These are phyloP conservation scores for Hymenochaete sp. DNA, from an alignment of 1,284 basidiomycete species.

Conservation along the genomic window DNA sequence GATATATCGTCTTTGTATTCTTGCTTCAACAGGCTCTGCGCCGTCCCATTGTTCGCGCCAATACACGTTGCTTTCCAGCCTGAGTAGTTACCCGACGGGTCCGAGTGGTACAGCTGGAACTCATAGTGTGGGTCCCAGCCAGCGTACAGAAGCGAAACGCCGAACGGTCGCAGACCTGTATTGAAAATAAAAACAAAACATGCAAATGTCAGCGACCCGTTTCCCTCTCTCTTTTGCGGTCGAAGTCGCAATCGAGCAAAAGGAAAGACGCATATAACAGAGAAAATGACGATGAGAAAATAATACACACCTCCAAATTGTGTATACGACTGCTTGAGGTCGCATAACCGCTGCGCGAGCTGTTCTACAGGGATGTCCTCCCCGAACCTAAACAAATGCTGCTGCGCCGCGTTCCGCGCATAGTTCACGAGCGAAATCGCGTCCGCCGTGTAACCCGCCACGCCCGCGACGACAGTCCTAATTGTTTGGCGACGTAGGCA, in stretches of 20 bases:
- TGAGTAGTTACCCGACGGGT: constrained; percentile 97
- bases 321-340: constrained; percentile 98
- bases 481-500: not conserved
- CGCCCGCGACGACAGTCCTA: constrained; percentile 92
- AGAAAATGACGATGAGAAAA: too few species aligned
- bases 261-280: too few species aligned
- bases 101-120: constrained; percentile 98
- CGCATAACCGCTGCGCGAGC: constrained; percentile 87
- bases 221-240: too few species aligned
- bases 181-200: too few species aligned
- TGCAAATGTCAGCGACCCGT: too few species aligned
- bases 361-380: constrained; percentile 98
- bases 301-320: constrained; percentile 84
- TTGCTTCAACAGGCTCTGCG: constrained; percentile 91
- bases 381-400: constrained; percentile 84
- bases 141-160: constrained; percentile 93
- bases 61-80: constrained; percentile 99
- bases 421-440: constrained; percentile 97
- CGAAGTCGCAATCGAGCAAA: too few species aligned
- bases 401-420: constrained; percentile 85
- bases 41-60: constrained; percentile 93
- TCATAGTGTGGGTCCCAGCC: constrained; percentile 94
- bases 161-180: constrained; percentile 68
- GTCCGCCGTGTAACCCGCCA: constrained; percentile 94
- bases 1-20: constrained; percentile 96